phyloP scores from a whole-genome alignment of 768 basidiomycete genomes.

The Lentinula raphanica region DNA sequence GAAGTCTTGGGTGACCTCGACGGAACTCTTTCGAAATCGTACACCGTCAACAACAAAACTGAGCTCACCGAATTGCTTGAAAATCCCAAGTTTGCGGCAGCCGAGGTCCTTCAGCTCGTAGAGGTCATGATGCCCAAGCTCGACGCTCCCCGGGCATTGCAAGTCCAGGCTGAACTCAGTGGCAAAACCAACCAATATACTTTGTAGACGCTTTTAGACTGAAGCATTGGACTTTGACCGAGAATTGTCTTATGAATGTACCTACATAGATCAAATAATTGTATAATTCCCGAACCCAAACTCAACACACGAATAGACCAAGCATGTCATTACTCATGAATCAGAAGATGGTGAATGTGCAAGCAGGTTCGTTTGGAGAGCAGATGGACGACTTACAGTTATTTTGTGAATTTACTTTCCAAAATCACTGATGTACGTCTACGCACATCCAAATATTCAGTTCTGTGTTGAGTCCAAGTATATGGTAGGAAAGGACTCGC shows the following conservation, averaged over 20 bases:
- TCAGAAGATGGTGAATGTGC: no score
- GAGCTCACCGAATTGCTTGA: constrained; percentile 68
- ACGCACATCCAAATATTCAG: no score
- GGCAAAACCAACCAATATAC: constrained; percentile 45
- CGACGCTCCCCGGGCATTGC: constrained; percentile 67
- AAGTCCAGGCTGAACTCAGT: constrained; percentile 50
- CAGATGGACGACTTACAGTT: no score
- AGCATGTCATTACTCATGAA: no score
- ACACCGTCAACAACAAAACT: constrained; percentile 59
- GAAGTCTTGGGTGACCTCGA: constrained; percentile 51
- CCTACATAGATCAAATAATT: not conserved
- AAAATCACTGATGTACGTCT: no score
- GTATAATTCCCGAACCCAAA: not conserved
- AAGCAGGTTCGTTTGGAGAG: no score
- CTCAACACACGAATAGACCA: no score
- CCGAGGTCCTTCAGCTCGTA: constrained; percentile 70
- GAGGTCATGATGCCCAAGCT: constrained; percentile 71
- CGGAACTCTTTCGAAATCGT: constrained; percentile 49
- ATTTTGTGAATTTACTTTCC: no score
- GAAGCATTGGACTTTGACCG: no score
- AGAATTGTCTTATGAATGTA: no score
- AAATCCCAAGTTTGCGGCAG: constrained; percentile 52
- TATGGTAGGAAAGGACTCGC: no score
- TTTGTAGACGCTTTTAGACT: not conserved
- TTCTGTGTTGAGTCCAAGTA: no score